Conservation (phyloP, 2,329 filamentous ascomycete genomes). For the Paecilomyces sp. region DNA sequence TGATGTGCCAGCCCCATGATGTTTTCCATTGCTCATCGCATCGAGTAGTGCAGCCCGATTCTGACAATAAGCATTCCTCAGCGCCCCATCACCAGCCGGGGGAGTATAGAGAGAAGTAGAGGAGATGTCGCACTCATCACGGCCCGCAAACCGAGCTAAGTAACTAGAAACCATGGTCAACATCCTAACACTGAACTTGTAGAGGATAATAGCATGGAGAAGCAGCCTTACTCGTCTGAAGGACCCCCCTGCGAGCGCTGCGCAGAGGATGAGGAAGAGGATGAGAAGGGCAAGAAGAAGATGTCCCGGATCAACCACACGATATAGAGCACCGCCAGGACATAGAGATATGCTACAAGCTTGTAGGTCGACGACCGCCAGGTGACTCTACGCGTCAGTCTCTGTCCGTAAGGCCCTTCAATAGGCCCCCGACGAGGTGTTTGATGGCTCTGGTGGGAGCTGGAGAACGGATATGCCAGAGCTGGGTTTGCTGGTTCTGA, state of each 20-base stretch:
- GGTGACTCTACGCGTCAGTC: constrained; percentile 33
- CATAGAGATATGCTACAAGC: constrained; percentile 33
- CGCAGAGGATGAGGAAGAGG: constrained; percentile 11
- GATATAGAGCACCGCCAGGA: constrained; percentile 32
- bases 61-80: constrained; percentile 21
- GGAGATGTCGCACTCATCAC: constrained; percentile 29
- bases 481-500: constrained; percentile 24
- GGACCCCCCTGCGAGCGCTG: not conserved
- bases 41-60: constrained; percentile 28
- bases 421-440: constrained; percentile 29
- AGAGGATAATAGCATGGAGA: not conserved
- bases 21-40: constrained; percentile 35
- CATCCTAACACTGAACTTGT: not conserved
- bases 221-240: constrained; percentile 16
- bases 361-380: constrained; percentile 38
- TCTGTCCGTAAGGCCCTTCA: constrained; percentile 32
- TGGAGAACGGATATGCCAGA: constrained; percentile 26
- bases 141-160: constrained; percentile 28
- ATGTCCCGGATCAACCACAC: constrained; percentile 34
- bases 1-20: constrained; percentile 34
- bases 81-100: constrained; percentile 11
- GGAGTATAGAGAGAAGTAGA: constrained; percentile 27
- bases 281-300: constrained; percentile 28
- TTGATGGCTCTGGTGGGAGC: constrained; percentile 13
- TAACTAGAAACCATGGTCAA: constrained; percentile 14